phyloP scores from a whole-genome alignment of 2,329 filamentous ascomycete species.

The Colletotrichum chrysophilum region DNA sequence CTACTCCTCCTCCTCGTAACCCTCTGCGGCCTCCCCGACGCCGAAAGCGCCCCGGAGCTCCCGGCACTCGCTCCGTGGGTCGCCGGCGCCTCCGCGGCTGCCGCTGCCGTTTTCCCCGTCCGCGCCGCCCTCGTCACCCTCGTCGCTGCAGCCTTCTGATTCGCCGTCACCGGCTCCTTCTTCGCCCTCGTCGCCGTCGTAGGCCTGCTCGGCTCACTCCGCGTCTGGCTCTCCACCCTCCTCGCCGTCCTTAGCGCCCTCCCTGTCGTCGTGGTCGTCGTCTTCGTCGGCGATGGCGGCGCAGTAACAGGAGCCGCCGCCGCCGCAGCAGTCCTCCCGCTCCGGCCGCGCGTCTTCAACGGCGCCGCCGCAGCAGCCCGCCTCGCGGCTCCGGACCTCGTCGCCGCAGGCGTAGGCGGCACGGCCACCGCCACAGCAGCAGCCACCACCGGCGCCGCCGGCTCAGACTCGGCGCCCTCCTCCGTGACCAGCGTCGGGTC shows the following conservation, averaged over 20 bases:
- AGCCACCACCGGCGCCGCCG: not conserved
- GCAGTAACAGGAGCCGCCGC: not conserved
- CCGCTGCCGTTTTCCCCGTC: not conserved
- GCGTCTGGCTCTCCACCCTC: conserved; percentile 16
- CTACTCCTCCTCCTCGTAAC: not conserved
- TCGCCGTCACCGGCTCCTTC: not conserved
- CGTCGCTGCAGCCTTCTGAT: not conserved
- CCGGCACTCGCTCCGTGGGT: not conserved
- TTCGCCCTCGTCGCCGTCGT: not conserved
- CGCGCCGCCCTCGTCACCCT: not conserved
- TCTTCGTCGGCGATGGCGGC: not conserved
- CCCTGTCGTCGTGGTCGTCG: not conserved
- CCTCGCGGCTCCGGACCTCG: not conserved
- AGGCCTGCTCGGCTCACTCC: not conserved
- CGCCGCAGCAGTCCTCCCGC: not conserved
- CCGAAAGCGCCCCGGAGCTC: not conserved
- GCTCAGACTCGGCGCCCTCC: conserved; percentile 1
- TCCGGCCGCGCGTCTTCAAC: not conserved
- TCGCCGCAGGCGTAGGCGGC: not conserved
- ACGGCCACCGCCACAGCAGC: not conserved
- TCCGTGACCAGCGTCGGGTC: conserved; percentile 7
- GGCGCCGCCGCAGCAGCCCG: not conserved
- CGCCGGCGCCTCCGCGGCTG: not conserved
- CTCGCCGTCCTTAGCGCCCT: not conserved
- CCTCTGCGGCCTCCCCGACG: conserved; percentile 3